phyloP scores from a whole-genome alignment of 257 asterid species.

The Ilex aquifolium region DNA sequence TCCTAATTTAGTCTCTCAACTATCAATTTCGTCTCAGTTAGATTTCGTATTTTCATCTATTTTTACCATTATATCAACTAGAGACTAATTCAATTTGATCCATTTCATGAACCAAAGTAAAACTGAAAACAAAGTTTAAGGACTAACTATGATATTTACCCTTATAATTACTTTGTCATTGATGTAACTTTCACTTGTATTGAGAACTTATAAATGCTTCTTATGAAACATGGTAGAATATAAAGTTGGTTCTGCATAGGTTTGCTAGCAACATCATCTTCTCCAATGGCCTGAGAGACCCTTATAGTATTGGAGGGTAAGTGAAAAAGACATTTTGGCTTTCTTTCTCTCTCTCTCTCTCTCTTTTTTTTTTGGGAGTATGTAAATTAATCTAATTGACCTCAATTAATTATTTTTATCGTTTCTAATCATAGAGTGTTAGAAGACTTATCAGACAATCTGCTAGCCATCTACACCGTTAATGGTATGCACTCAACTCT shows the following conservation, averaged over 20 bases:
- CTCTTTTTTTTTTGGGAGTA: too few relatives aligned
- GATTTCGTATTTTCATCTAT: too few relatives aligned
- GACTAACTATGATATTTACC: too few relatives aligned
- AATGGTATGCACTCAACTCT: slow-evolving; percentile 34
- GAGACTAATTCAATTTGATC: too few relatives aligned
- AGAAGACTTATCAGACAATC: slow-evolving; percentile 34
- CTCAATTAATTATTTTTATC: neutral
- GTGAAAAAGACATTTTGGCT: neutral
- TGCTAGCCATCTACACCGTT: slow-evolving; percentile 39
- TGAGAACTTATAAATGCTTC: neutral
- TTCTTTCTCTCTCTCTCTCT: too few relatives aligned
- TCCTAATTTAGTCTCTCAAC: too few relatives aligned
- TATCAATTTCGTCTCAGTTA: too few relatives aligned
- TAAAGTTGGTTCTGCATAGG: slow-evolving; percentile 28
- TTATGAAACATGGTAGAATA: slow-evolving; percentile 24
- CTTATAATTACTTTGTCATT: too few relatives aligned
- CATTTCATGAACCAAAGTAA: too few relatives aligned
- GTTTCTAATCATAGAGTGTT: slow-evolving; percentile 29
- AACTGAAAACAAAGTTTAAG: too few relatives aligned
- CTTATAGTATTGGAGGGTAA: slow-evolving; percentile 45
- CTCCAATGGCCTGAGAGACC: slow-evolving; percentile 44
- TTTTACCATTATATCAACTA: too few relatives aligned
- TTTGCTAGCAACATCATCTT: slow-evolving; percentile 43
- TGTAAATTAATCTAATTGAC: too few relatives aligned
- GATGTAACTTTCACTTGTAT: neutral